Base-by-base conservation (phyloP, 441 rosid species). In the Adansonia grandidieri region DNA sequence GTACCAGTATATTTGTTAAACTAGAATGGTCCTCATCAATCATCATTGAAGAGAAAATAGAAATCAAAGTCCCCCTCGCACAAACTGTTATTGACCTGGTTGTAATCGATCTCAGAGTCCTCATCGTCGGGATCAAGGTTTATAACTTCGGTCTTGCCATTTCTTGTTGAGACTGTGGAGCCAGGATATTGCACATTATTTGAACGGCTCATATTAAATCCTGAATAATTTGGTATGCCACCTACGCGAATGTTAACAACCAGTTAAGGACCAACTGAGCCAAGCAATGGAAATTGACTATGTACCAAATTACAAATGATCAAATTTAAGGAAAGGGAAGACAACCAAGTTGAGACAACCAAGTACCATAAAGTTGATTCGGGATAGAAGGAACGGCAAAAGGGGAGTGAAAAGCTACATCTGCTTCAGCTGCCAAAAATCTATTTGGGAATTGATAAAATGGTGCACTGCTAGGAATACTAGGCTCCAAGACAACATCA, bases 301-400 rank as follows among this genome's bases (percentile, higher is more conserved):
- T 6, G 14, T 20, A 1, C 37, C 14, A 20, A 60, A 20, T 9
- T 22, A 20, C 15, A 48, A 20, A 68, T 10, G 7, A 45, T 19
- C 37, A 68, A 44, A 19, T 1, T 3, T 11, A 10, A 10, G 15
- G 6, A 66, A 44, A 68, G 32, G n/a, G 32, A 8, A 19, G 15
- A 22, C 5, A 22, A 47, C 24, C 24, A 22, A 69, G 57, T 69
- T n/a, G n/a, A 19, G 15, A 22, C 5, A 22, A 47, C 24, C 24
- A 22, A 69, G 57, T 69, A 69, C 73, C 58, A 48, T 53, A 6
- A 48, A 22, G 5, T 13, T 13, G 73, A 48, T 69, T 69, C 4
- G 73, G 19, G 10, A 48, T 58, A 6, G 42, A 69, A 45, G 3
- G 20, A 45, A 7, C 57, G 5, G 32, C 42, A 2, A 22, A 22